Evolutionary conservation across 805 yeast genomes (phyloP).

Genomic region (Metschnikowia rubicola): DNA sequence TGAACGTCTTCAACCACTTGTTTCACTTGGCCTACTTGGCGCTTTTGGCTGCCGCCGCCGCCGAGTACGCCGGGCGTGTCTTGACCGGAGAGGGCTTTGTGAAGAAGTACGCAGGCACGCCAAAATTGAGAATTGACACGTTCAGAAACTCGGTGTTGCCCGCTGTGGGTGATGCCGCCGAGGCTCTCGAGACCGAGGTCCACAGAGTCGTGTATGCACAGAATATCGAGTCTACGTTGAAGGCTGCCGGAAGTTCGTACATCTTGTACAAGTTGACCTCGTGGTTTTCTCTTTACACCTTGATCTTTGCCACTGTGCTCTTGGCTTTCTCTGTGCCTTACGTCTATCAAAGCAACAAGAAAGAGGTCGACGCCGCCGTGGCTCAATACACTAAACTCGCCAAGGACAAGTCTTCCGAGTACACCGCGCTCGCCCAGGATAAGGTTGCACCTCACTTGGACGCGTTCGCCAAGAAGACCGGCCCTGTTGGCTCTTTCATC

Average conservation of each 20-base stretch:
- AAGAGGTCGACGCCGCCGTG: conserved; percentile 68
- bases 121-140: conserved; percentile 32
- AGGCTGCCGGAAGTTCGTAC: conserved; percentile 66
- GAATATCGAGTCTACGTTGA: conserved; percentile 68
- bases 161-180: conserved; percentile 42
- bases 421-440: conserved; percentile 33
- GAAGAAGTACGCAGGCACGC: conserved; percentile 67
- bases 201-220: conserved; percentile 63
- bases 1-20: conserved; percentile 59
- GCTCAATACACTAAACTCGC: conserved; percentile 43
- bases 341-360: conserved; percentile 68
- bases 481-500: conserved; percentile 63
- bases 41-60: conserved; percentile 61
- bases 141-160: conserved; percentile 40
- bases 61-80: conserved; percentile 72
- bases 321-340: conserved; percentile 72
- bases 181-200: conserved; percentile 48
- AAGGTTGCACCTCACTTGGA: conserved; percentile 57
- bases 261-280: conserved; percentile 69
- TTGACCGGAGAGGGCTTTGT: conserved; percentile 79
- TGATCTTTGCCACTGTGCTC: conserved; percentile 55
- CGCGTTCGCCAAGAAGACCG: conserved; percentile 54
- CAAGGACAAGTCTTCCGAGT: conserved; percentile 48
- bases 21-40: conserved; percentile 59
- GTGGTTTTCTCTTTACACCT: conserved; percentile 67